Conservation (phyloP, 352 stramenopile species). For the Globisporangium iwayamae region DNA sequence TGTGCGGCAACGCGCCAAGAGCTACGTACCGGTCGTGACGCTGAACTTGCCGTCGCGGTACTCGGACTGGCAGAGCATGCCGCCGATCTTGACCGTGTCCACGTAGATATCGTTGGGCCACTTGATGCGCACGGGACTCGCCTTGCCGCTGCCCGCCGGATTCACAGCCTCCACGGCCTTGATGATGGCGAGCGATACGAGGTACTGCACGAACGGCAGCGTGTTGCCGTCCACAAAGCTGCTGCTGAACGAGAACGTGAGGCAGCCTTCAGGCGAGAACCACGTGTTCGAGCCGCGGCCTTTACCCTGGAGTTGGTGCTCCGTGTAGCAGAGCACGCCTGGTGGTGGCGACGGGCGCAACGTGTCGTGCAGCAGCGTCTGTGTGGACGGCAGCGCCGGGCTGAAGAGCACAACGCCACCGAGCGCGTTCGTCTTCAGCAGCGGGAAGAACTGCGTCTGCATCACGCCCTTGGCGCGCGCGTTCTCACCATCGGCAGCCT, state of each 20-base stretch:
- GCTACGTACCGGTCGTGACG: constrained; percentile 69
- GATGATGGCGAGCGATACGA: constrained; percentile 86
- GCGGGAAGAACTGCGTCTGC: constrained; percentile 35
- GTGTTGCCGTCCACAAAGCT: constrained; percentile 71
- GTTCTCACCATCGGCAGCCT: constrained; percentile 22
- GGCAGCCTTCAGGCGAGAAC: constrained; percentile 84
- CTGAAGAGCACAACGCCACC: constrained; percentile 73
- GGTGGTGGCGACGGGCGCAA: constrained; percentile 57
- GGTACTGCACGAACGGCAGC: constrained; percentile 89
- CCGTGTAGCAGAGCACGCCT: constrained; percentile 76
- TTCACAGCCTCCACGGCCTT: constrained; percentile 71
- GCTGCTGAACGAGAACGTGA: constrained; percentile 91
- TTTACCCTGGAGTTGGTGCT: constrained; percentile 74
- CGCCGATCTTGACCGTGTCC: constrained; percentile 86
- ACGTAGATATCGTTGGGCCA: constrained; percentile 93
- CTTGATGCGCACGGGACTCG: constrained; percentile 83
- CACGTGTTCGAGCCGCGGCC: constrained; percentile 86
- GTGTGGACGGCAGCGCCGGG: constrained; percentile 68
- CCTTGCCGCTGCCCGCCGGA: constrained; percentile 19
- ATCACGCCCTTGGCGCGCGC: constrained; percentile 27
- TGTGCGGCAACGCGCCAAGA: neutral
- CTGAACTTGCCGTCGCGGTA: constrained; percentile 75
- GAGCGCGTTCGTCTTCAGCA: constrained; percentile 57
- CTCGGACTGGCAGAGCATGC: constrained; percentile 88
- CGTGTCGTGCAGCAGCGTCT: constrained; percentile 79